Percentiles rank a stretch among this genome's conserved stretches.
Evolutionary conservation across 2,329 filamentous ascomycete species (phyloP).

Genomic region (Diaporthe citriasiana): DNA sequence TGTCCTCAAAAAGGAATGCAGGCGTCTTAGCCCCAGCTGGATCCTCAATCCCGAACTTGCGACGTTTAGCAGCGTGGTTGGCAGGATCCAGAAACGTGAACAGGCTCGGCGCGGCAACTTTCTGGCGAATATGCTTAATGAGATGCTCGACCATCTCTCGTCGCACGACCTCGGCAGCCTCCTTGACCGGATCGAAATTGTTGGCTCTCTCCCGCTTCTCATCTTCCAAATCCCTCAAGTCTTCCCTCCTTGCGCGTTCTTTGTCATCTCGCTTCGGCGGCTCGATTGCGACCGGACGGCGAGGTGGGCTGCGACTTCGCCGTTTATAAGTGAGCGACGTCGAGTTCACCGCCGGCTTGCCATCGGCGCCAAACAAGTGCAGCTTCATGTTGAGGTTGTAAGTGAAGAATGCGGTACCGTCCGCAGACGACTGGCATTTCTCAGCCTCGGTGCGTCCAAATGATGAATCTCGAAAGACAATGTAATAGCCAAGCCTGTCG

Average conservation of each 20-base stretch:
- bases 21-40: slow-evolving; percentile 70
- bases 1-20: slow-evolving; percentile 68
- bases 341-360: slow-evolving; percentile 50
- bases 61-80: slow-evolving; percentile 83
- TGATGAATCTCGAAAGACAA: slow-evolving; percentile 86
- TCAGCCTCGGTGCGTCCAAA: slow-evolving; percentile 85
- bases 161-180: slow-evolving; percentile 83
- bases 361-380: slow-evolving; percentile 58
- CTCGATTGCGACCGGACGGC: slow-evolving; percentile 54
- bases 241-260: slow-evolving; percentile 76
- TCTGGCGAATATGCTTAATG: slow-evolving; percentile 88
- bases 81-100: slow-evolving; percentile 86
- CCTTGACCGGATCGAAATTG: slow-evolving; percentile 89
- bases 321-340: slow-evolving; percentile 48
- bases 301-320: slow-evolving; percentile 55
- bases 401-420: slow-evolving; percentile 89
- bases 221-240: slow-evolving; percentile 86
- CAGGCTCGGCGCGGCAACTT: slow-evolving; percentile 85
- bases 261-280: slow-evolving; percentile 74
- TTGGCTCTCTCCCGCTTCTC: slow-evolving; percentile 90
- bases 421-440: slow-evolving; percentile 82
- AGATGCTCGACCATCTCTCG: slow-evolving; percentile 89
- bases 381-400: slow-evolving; percentile 94
- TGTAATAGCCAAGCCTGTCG: slow-evolving; percentile 90
- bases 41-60: slow-evolving; percentile 82